Base-by-base conservation (phyloP, 805 yeast species). In the Vanderwaltozyma yarrowii region DNA sequence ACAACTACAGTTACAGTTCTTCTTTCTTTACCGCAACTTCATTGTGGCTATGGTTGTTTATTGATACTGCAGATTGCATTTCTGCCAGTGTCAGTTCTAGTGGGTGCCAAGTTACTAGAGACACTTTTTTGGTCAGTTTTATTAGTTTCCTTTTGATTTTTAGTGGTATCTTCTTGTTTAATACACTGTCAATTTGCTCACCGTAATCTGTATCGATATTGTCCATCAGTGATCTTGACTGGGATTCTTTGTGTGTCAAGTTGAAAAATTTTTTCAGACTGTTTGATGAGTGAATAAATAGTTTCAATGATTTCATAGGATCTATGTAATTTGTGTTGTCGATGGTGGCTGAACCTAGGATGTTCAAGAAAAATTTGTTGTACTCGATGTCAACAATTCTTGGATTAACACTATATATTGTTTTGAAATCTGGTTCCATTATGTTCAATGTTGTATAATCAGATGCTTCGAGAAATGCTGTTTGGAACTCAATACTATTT, bases 11-110 rank as follows among this genome's bases (percentile, higher is more conserved):
- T n/a, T 11, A 17, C 17, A 3, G 13, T 6, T 11, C 21, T 19
- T 35, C 32, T 21, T 27, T 12, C 24, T 34, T 35, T 2, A 35
- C 33, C 13, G 14, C 17, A 2, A 35, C 24, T n/a, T n/a, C n/a
- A 3, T n/a, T 28, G 18, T 11, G 7, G 11, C n/a, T 24, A 8
- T 24, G n/a, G 4, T 8, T 10, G 11, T 8, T 24, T 5, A 11
- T 8, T 24, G 7, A 8, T 11, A 24, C 11, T 11, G 11, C 32
- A 17, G 37, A 35, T 20, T 35, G 21, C 34, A 43, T 19, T 20
- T 43, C 46, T 32, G 33, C 35, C 23, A 43, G 26, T 6, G 46
- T 36, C 28, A 38, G 38, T 14, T 39, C 44, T 5, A 41, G 21
- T 4, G 42, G 42, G 13, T 23, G 16, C 44, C 46, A 41, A 4